A percentile compares a stretch with the other conserved stretches of the same genome.
Evolutionary conservation across 2,329 filamentous ascomycete genomes (phyloP).

Genomic region (Sporothrix curviconia): DNA sequence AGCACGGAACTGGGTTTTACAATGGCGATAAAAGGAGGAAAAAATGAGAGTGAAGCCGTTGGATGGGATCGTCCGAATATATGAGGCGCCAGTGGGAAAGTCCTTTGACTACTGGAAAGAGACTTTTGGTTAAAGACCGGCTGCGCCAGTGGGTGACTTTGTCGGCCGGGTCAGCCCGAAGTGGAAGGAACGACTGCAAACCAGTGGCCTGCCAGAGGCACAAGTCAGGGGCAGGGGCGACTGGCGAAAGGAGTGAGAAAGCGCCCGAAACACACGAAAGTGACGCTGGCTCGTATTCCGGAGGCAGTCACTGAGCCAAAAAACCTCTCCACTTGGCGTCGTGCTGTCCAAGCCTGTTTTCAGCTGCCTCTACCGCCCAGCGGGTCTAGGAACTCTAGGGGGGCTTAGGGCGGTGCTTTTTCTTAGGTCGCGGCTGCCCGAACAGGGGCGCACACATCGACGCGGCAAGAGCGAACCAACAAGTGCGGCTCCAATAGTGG

Average conservation of each 20-base stretch:
- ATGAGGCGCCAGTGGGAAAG: neutral
- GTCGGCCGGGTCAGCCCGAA: slow-evolving; percentile 1
- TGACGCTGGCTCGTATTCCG: neutral
- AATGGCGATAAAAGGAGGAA: neutral
- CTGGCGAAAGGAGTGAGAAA: neutral
- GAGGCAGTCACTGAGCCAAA: neutral
- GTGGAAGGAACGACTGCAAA: neutral
- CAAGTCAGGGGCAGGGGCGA: neutral
- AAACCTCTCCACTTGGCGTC: slow-evolving; percentile 9
- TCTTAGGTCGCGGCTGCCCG: neutral
- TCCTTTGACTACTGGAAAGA: too few relatives aligned
- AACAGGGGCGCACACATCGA: too few relatives aligned
- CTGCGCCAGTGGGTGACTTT: neutral
- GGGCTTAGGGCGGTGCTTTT: neutral
- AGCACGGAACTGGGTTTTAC: neutral
- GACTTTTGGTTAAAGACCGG: neutral
- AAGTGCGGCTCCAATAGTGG: too few relatives aligned
- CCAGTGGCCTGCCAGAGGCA: too few relatives aligned
- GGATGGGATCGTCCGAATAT: neutral
- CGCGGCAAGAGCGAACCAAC: neutral
- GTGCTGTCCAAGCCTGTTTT: neutral
- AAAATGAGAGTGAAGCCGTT: neutral
- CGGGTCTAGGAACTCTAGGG: neutral
- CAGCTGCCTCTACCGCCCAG: neutral
- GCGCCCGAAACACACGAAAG: neutral